Conservation (phyloP, 169 alveolate genomes). For the Plasmodium sp. region DNA sequence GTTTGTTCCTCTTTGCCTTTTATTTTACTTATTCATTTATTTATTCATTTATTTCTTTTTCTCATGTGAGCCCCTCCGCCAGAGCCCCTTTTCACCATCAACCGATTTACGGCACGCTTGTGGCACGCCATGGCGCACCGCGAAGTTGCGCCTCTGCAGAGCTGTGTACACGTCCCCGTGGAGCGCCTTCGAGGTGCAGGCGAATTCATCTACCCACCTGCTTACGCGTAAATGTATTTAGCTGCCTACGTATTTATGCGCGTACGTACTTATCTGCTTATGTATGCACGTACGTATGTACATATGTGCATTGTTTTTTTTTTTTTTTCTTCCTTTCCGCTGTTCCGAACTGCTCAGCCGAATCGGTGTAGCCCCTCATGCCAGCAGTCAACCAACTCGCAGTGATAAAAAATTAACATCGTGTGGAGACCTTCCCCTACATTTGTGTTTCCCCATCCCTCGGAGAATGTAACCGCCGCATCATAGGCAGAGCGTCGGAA, state of each 20-base stretch:
- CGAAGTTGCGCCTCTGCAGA: not conserved
- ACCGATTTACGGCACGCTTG: not conserved
- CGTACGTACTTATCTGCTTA: too few relatives aligned
- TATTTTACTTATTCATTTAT: too few relatives aligned
- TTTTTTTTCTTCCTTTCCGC: not conserved
- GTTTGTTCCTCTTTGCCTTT: not conserved
- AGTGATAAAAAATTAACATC: not conserved
- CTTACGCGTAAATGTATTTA: not conserved
- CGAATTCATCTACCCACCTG: not conserved
- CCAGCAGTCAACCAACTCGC: not conserved
- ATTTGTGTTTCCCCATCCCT: not conserved
- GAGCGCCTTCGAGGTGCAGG: not conserved
- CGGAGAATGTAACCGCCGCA: not conserved
- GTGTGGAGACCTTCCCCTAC: not conserved
- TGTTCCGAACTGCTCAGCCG: not conserved
- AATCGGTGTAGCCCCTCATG: not conserved
- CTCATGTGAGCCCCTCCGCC: not conserved
- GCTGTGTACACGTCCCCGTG: conserved; percentile 3
- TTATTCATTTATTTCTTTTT: not conserved
- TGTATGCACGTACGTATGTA: not conserved
- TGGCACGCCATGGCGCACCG: not conserved
- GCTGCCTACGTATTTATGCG: too few relatives aligned
- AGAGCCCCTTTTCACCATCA: not conserved
- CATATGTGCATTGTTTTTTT: not conserved
- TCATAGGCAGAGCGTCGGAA: not conserved